Conservation (phyloP, 2,329 filamentous ascomycete genomes). For the Domatiomyces catenatus region DNA sequence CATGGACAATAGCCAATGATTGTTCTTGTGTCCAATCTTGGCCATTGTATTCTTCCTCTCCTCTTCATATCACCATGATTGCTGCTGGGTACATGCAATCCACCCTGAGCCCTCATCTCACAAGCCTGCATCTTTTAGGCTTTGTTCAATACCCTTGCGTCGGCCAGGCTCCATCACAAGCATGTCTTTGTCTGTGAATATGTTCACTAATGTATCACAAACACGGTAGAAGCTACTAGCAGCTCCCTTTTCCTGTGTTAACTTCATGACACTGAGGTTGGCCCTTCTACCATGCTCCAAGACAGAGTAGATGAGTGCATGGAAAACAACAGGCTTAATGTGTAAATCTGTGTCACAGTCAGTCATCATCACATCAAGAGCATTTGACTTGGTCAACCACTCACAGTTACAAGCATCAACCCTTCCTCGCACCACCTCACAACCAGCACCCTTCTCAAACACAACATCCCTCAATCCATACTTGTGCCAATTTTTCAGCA, state of each 20-base stretch:
- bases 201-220: slow-evolving; percentile 56
- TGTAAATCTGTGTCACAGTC: slow-evolving; percentile 44
- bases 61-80: neutral
- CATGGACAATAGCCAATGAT: neutral
- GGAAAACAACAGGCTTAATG: slow-evolving; percentile 77
- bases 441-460: slow-evolving; percentile 62
- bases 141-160: slow-evolving; percentile 49
- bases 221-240: slow-evolving; percentile 78
- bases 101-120: slow-evolving; percentile 4
- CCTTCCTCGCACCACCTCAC: slow-evolving; percentile 52
- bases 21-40: neutral
- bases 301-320: slow-evolving; percentile 73
- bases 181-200: slow-evolving; percentile 50
- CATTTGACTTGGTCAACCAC: slow-evolving; percentile 21
- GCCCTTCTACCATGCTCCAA: slow-evolving; percentile 68
- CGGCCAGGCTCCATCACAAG: slow-evolving; percentile 54
- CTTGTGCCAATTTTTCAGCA: slow-evolving; percentile 65
- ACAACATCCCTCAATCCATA: slow-evolving; percentile 69
- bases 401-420: slow-evolving; percentile 66
- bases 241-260: slow-evolving; percentile 83
- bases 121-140: slow-evolving; percentile 15
- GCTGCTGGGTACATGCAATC: neutral
- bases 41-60: neutral
- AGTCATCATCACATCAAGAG: slow-evolving; percentile 10
- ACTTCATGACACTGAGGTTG: slow-evolving; percentile 63